phyloP scores from a whole-genome alignment of 2,329 filamentous ascomycete species.

The Emmonsia crescens region DNA sequence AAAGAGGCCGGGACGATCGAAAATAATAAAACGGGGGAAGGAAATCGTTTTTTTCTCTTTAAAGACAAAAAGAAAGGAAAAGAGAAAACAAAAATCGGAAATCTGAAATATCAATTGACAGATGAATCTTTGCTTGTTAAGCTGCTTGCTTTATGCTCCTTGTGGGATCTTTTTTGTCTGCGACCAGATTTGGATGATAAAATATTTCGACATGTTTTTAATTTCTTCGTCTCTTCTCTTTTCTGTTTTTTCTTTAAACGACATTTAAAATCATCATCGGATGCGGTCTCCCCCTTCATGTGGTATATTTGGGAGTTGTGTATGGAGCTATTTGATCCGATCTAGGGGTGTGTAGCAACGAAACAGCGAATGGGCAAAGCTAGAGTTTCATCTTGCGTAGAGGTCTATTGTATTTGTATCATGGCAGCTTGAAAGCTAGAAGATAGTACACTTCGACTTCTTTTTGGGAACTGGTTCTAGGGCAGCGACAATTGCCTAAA shows the following conservation, averaged over 20 bases:
- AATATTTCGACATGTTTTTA: not conserved
- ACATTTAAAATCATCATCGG: not conserved
- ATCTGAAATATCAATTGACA: not conserved
- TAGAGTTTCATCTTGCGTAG: not conserved
- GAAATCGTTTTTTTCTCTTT: not conserved
- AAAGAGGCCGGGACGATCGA: not conserved
- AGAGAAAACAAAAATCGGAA: not conserved
- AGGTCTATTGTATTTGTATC: slow-evolving; percentile 2
- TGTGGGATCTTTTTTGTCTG: not conserved
- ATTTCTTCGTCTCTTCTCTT: not conserved
- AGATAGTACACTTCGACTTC: slow-evolving; percentile 60
- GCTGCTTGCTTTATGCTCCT: not conserved
- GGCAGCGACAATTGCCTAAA: slow-evolving; percentile 85
- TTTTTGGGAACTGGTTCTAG: slow-evolving; percentile 81
- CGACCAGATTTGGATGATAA: not conserved
- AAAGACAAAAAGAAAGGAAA: not conserved
- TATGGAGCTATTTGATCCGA: not conserved
- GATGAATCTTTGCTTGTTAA: not conserved
- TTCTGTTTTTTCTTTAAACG: not conserved
- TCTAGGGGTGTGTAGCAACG: not conserved
- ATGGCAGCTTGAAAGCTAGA: slow-evolving; percentile 38
- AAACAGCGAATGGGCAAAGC: slow-evolving; percentile 1
- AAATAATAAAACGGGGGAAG: not conserved
- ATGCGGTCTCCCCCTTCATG: not conserved
- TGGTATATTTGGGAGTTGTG: not conserved